Evolutionary conservation across 192 early-diverging fungal genomes (phyloP).

Genomic region (Podochytrium sp.): DNA sequence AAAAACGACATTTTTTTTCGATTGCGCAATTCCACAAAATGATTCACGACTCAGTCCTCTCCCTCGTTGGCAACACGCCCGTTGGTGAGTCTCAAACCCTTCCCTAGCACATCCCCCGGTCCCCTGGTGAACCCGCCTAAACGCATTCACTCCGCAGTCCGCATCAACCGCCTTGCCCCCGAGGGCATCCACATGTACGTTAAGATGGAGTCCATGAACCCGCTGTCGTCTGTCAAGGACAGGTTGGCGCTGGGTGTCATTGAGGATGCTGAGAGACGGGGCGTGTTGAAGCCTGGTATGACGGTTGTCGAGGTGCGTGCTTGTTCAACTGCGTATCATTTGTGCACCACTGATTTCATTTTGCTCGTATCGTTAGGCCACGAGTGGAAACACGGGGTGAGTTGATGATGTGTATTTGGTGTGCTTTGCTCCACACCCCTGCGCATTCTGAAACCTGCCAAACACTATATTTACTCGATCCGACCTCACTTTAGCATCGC

Average conservation of each 20-base stretch:
- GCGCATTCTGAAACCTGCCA: background rate
- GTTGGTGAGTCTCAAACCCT: constrained; percentile 4
- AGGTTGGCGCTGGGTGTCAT: constrained; percentile 92
- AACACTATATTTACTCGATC: background rate
- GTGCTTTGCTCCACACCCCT: background rate
- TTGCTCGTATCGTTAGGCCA: too few species aligned
- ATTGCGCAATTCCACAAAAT: too few species aligned
- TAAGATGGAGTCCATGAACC: constrained; percentile 98
- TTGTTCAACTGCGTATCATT: too few species aligned
- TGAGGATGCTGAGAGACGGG: constrained; percentile 88
- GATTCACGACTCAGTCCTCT: constrained; percentile 11
- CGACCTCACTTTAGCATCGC: constrained; percentile 47
- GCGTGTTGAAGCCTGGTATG: constrained; percentile 81
- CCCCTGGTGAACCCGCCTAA: background rate
- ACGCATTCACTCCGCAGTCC: constrained; percentile 5
- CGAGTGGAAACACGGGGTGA: constrained; percentile 81
- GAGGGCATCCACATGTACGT: constrained; percentile 83
- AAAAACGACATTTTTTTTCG: too few species aligned
- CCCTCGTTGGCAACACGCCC: constrained; percentile 16
- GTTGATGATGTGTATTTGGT: constrained; percentile 4
- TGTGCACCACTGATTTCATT: too few species aligned
- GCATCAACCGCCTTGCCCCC: constrained; percentile 43
- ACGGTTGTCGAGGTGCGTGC: constrained; percentile 86
- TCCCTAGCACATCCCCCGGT: background rate
- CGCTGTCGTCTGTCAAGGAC: constrained; percentile 96